Evolutionary conservation across 108 stramenopile genomes (phyloP).

Genomic region (Aureococcus anophagefferens): DNA sequence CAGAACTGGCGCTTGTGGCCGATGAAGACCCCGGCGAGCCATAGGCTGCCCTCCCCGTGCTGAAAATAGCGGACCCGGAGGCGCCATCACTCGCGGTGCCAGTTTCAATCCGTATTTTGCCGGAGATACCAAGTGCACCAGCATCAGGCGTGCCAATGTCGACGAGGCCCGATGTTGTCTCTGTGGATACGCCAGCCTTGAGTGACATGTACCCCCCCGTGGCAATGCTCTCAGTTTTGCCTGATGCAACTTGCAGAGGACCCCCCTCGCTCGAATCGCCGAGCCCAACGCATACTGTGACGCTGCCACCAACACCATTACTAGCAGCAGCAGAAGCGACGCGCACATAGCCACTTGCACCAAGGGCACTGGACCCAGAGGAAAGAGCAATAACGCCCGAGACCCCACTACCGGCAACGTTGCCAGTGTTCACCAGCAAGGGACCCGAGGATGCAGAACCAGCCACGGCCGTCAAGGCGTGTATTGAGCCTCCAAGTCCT

Average conservation of each 20-base stretch:
- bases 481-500: background rate
- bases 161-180: conserved; percentile 20
- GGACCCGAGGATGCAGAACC: background rate
- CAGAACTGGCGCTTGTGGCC: conserved; percentile 27
- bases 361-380: conserved; percentile 18
- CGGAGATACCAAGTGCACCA: conserved; percentile 27
- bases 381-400: conserved; percentile 20
- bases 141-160: conserved; percentile 23
- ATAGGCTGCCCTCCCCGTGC: too few species aligned
- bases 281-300: conserved; percentile 22
- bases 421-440: background rate
- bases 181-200: conserved; percentile 1
- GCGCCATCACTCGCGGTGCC: conserved; percentile 25
- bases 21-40: conserved; percentile 23
- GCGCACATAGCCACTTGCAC: conserved; percentile 14
- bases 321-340: conserved; percentile 25
- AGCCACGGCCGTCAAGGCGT: background rate
- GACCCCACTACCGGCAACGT: conserved; percentile 29
- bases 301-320: conserved; percentile 19
- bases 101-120: conserved; percentile 24
- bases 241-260: background rate
- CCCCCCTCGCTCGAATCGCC: conserved; percentile 10
- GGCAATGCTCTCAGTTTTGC: background rate
- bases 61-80: conserved; percentile 18
- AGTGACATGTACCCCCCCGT: conserved; percentile 11